Evolutionary conservation across 2,329 filamentous ascomycete species (phyloP).

Genomic region (Karstenula rhodostoma): DNA sequence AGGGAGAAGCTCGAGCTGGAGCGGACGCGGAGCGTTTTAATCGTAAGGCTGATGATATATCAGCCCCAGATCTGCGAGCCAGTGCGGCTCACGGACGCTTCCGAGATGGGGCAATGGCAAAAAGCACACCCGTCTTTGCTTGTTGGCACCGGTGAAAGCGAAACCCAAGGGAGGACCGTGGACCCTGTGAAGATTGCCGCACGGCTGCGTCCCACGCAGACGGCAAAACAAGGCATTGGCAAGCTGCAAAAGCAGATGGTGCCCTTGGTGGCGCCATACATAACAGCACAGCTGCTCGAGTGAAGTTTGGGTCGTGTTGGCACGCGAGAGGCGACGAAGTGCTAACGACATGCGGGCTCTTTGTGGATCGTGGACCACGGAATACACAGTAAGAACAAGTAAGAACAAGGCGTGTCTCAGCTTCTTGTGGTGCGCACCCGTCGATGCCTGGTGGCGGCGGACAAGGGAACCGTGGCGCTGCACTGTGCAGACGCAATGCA

Average conservation of each 20-base stretch:
- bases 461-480: neutral
- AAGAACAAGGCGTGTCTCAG: slow-evolving; percentile 8
- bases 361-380: neutral
- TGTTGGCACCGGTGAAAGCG: no score
- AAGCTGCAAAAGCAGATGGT: neutral
- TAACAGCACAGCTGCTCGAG: neutral
- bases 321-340: neutral
- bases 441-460: slow-evolving; percentile 2
- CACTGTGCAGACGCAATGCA: slow-evolving; percentile 4
- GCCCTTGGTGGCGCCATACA: slow-evolving; percentile 7
- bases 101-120: neutral
- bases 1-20: neutral
- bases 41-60: slow-evolving; percentile 2
- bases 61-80: neutral
- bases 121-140: neutral
- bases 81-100: neutral
- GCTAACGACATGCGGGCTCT: slow-evolving; percentile 11
- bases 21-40: neutral
- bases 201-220: slow-evolving; percentile 4
- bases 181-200: slow-evolving; percentile 5
- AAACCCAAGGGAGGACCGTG: slow-evolving; percentile 2
- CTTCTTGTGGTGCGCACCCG: neutral
- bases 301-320: neutral
- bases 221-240: slow-evolving; percentile 6
- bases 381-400: no score